A percentile compares a stretch with the other conserved stretches of the same genome.
phyloP scores from a whole-genome alignment of 208 protist genomes.

The Wallacemonas sp. region DNA sequence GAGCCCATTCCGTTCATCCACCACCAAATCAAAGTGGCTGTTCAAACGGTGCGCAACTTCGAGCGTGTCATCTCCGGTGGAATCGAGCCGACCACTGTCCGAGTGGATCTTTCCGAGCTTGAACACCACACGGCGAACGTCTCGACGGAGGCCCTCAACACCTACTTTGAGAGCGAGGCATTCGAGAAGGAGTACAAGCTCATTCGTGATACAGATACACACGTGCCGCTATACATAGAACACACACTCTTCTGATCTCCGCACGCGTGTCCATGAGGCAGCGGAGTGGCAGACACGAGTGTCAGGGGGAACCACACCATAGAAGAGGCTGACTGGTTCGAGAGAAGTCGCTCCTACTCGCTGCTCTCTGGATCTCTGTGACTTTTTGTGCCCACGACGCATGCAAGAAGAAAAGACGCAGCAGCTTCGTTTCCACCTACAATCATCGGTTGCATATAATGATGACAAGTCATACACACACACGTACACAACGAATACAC shows the following conservation, averaged over 20 bases:
- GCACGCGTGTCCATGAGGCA: too few relatives aligned
- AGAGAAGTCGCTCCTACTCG: too few relatives aligned
- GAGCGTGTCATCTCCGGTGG: slow-evolving; percentile 83
- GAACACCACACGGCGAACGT: slow-evolving; percentile 80
- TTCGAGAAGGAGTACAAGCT: slow-evolving; percentile 83
- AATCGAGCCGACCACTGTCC: slow-evolving; percentile 74
- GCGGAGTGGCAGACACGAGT: too few relatives aligned
- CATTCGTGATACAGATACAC: slow-evolving; percentile 76
- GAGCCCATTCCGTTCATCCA: slow-evolving; percentile 87
- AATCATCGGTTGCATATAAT: too few relatives aligned
- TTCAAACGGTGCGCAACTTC: slow-evolving; percentile 80
- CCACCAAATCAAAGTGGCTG: slow-evolving; percentile 80
- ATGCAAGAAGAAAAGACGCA: too few relatives aligned
- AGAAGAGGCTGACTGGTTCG: too few relatives aligned
- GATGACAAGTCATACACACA: too few relatives aligned
- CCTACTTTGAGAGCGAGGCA: slow-evolving; percentile 80
- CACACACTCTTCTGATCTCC: slow-evolving; percentile 57
- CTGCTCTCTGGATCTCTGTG: too few relatives aligned
- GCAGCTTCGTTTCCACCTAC: too few relatives aligned
- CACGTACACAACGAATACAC: too few relatives aligned
- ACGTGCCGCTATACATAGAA: slow-evolving; percentile 76
- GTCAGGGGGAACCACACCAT: too few relatives aligned
- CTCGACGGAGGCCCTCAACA: slow-evolving; percentile 75
- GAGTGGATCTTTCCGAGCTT: slow-evolving; percentile 77
- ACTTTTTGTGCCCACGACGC: too few relatives aligned